Evolutionary conservation across 495 filamentous ascomycete species (phyloP), one percentile per base, ranked within the genome.

Genomic region (Amorphotheca resinae): DNA sequence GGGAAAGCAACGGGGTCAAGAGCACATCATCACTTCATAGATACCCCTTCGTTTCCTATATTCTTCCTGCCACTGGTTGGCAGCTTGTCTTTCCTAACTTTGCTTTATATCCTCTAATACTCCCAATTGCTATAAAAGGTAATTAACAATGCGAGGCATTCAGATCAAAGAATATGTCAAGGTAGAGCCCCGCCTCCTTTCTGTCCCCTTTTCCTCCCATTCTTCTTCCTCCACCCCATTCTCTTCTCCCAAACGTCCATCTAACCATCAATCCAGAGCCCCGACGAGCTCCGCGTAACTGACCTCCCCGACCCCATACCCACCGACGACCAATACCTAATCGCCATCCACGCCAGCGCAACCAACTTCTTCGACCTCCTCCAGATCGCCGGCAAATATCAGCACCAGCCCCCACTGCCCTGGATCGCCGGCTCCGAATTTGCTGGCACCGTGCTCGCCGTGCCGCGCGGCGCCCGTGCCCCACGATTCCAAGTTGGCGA

Each of bases 341-440:
- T 96, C 60, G 73, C 77, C 59, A 80, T 96, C 57, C 84, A 88
- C 63, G 88, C 89, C 34, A 70, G 80, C 8, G 88, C 84, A 20
- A 81, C 84, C 51, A 95, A 95, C 64, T 96, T 95, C 76, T 95
- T 94, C 67, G 89, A 95, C 44, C 52, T 55, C 43, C 55, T 58
- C 41, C 55, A 58, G 43, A 58, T 58, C 30, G 25, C 37, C 36
- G 55, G 55, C 1, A 54, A 57, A 43, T 79, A 79, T 53, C 74
- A 86, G 65, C 68, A 70, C 37, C 70, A 74, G 41, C 72, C 72
- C n/a, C 67, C 52, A 4, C 42, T 95, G 37, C 89, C 89, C 9
- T 96, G 89, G 89, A 66, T 93, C 41, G 72, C 84, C 4, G 89
- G 89, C 42, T 67, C 72, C 56, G 89, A 95, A 59, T 96, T 94